Evolutionary conservation across 1,284 basidiomycete species (phyloP), one percentile per base, ranked within the genome.

Genomic region (Entoloma clypeatum): DNA sequence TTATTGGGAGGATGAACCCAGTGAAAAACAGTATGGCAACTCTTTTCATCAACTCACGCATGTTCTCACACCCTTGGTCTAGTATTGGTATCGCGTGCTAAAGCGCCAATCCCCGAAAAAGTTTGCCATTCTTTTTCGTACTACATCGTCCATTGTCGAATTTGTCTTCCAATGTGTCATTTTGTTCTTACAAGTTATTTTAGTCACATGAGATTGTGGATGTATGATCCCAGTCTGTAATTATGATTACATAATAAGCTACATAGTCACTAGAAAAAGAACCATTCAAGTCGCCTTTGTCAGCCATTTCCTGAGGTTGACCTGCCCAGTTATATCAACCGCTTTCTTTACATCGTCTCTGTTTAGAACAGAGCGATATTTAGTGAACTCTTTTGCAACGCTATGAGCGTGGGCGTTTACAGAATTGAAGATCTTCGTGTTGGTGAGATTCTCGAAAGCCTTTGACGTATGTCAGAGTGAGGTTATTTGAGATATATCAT

Each of bases 251-350:
- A n/a, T n/a, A n/a, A n/a, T n/a, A n/a, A n/a, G n/a, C n/a, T n/a
- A n/a, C n/a, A n/a, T n/a, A n/a, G n/a, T n/a, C n/a, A 13, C 39
- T 41, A 18, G 25, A 11, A 10, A 37, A 34, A 22, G 24, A 36
- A 10, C 16, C 18, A 21, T 35, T 51, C 36, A 62, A 44, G 59
- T 56, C 6, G 72, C 71, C 50, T 79, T 86, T 35, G 62, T 75
- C 40, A 88, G 66, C 86, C 87, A 90, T 54, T 83, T 85, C 58
- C 75, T 85, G 43, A 90, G 59, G 50, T 72, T 81, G n/a, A 78
- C 74, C 53, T 86, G 81, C 2, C 79, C 79, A 39, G 69, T 68
- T 50, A 63, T 72, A 36, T 82, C 81, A n/a, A 89, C 70, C 4
- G 78, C 76, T 47, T 65, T 72, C 62, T 75, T 83, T 27, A 89